Conservation (phyloP, 1,284 basidiomycete species). For the Rhodotorula sp. region DNA sequence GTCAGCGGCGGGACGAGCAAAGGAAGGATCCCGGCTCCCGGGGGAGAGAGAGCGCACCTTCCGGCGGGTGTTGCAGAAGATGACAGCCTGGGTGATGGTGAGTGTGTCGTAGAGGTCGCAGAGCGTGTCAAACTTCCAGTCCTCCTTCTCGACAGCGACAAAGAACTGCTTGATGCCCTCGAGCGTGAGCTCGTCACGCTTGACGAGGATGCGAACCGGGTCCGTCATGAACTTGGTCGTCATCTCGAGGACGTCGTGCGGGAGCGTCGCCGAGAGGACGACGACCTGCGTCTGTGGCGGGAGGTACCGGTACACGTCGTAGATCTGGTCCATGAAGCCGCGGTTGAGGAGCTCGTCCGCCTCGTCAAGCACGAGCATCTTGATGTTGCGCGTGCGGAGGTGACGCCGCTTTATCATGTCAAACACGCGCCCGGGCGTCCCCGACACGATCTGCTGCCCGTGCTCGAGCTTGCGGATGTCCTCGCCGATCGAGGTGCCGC, state of each 20-base stretch:
- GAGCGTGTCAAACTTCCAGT: slow-evolving; percentile 99
- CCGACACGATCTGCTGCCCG: slow-evolving; percentile 95
- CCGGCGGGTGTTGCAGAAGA: slow-evolving; percentile 98
- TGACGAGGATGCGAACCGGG: slow-evolving; percentile 96
- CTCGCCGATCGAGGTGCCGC: slow-evolving; percentile 95
- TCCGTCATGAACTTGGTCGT: slow-evolving; percentile 99
- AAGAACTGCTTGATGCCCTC: slow-evolving; percentile 99
- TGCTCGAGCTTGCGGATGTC: slow-evolving; percentile 98
- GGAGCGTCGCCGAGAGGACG: slow-evolving; percentile 90
- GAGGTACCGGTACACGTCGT: slow-evolving; percentile 97
- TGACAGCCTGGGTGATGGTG: slow-evolving; percentile 99
- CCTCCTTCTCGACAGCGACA: slow-evolving; percentile 99
- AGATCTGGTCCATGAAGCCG: slow-evolving; percentile 99
- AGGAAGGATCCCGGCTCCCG: too few relatives aligned
- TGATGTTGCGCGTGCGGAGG: slow-evolving; percentile 95
- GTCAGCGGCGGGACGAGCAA: background rate
- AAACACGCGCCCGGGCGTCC: slow-evolving; percentile 97
- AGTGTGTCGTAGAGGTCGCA: slow-evolving; percentile 96
- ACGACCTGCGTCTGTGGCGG: slow-evolving; percentile 93
- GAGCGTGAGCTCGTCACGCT: slow-evolving; percentile 98
- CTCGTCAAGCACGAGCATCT: slow-evolving; percentile 98
- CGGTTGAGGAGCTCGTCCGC: slow-evolving; percentile 97
- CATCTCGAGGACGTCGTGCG: slow-evolving; percentile 98
- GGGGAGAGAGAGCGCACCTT: slow-evolving; percentile 64
- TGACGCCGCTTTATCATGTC: slow-evolving; percentile 98